These are phyloP conservation scores for Daldinia loculata DNA, from an alignment of 495 filamentous ascomycete genomes.

Conservation along the genomic window DNA sequence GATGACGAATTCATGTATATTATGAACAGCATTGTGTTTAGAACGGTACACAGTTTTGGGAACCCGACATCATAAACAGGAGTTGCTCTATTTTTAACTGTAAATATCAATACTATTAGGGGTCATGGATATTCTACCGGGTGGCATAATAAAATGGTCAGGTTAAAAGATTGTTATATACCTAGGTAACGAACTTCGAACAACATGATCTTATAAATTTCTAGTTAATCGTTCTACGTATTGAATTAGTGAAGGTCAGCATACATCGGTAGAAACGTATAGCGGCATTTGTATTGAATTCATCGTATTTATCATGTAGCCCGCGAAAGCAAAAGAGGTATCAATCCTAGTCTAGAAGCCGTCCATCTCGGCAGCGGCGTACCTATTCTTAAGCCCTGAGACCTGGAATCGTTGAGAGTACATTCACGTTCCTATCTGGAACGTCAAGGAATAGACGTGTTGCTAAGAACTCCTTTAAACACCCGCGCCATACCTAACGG, in stretches of 20 bases:
- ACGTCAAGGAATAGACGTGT: conserved; percentile 13
- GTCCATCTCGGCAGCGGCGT: conserved; percentile 17
- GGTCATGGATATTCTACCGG: no score
- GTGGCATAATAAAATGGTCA: no score
- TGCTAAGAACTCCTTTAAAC: conserved; percentile 12
- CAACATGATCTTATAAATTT: no score
- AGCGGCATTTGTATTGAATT: conserved; percentile 11
- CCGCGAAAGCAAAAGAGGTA: conserved; percentile 38
- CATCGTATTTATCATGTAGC: conserved; percentile 13
- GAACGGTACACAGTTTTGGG: no score
- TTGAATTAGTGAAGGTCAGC: not conserved
- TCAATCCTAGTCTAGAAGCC: conserved; percentile 41
- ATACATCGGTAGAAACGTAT: not conserved
- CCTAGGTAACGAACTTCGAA: no score
- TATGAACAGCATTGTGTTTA: not conserved
- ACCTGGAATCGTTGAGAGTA: conserved; percentile 7
- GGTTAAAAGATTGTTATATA: no score
- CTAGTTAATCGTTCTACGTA: not conserved
- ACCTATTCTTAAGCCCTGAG: conserved; percentile 25
- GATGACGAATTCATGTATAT: conserved; percentile 10
- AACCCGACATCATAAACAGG: no score
- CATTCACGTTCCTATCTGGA: conserved; percentile 4
- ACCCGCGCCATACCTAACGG: conserved; percentile 18
- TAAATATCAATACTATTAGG: no score
- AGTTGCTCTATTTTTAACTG: no score